A percentile compares a stretch with the other conserved stretches of the same genome.
Evolutionary conservation across 2,329 filamentous ascomycete genomes (phyloP).

Genomic region (Fusarium avenaceum): DNA sequence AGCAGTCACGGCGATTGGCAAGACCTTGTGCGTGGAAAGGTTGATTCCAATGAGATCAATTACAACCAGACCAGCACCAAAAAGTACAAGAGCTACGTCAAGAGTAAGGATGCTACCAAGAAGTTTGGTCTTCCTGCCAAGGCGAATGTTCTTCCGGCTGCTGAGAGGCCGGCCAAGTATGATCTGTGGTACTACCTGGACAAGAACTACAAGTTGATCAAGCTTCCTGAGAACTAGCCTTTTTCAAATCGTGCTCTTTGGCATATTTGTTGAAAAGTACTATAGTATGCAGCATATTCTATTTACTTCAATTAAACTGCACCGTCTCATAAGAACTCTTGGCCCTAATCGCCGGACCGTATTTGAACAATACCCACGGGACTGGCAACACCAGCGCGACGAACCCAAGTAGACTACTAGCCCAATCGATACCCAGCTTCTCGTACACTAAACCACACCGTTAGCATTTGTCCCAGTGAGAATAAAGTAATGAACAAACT

Average conservation of each 20-base stretch:
- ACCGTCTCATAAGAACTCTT: constrained; percentile 38
- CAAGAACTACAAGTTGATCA: constrained; percentile 50
- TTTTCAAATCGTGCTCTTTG: constrained; percentile 54
- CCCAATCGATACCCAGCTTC: constrained; percentile 61
- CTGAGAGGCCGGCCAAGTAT: constrained; percentile 51
- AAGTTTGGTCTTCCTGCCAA: constrained; percentile 52
- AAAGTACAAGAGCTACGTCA: constrained; percentile 51
- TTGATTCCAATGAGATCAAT: constrained; percentile 56
- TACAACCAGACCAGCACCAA: constrained; percentile 57
- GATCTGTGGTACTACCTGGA: constrained; percentile 57
- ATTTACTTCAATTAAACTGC: not conserved
- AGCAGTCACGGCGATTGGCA: constrained; percentile 58
- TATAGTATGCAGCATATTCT: no score
- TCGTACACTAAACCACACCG: constrained; percentile 54
- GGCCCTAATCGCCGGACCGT: constrained; percentile 53
- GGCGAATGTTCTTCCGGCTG: constrained; percentile 50
- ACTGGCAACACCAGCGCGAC: constrained; percentile 63
- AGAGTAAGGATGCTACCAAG: constrained; percentile 51
- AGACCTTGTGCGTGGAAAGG: constrained; percentile 56
- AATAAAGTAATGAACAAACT: constrained; percentile 23
- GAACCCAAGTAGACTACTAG: constrained; percentile 62
- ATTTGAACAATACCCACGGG: constrained; percentile 67
- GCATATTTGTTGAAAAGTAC: not conserved
- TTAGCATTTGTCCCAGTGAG: constrained; percentile 10
- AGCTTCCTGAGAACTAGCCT: constrained; percentile 52